Evolutionary conservation across 768 basidiomycete species (phyloP).

Genomic region (Mycena crocata): DNA sequence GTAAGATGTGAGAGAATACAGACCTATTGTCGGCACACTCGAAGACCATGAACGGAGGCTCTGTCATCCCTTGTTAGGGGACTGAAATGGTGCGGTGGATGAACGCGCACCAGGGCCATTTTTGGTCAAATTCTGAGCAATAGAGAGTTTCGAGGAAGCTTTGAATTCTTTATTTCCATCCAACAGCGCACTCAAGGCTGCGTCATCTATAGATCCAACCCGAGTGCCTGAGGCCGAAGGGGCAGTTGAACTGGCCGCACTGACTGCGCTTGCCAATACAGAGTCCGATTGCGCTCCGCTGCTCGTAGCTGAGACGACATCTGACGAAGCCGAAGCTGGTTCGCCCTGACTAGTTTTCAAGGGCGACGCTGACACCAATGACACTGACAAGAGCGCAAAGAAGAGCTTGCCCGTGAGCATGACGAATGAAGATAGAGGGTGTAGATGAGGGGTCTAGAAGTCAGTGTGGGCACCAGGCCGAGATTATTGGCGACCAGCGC

Average conservation of each 20-base stretch:
- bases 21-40: conserved; percentile 51
- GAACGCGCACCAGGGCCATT: not conserved
- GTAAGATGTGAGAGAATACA: not conserved
- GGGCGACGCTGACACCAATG: not conserved
- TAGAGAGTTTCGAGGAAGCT: not conserved
- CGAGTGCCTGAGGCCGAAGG: not conserved
- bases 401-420: conserved; percentile 1
- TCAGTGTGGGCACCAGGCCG: not conserved
- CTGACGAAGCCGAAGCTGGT: not conserved
- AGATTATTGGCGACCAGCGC: conserved; percentile 5
- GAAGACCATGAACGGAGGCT: conserved; percentile 52
- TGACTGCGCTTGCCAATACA: not conserved
- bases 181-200: not conserved
- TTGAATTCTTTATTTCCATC: conserved; percentile 6
- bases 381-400: not conserved
- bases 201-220: not conserved
- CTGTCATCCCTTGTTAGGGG: conserved; percentile 26
- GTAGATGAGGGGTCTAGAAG: not conserved
- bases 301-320: not conserved
- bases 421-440: not conserved
- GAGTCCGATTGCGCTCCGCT: not conserved
- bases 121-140: conserved; percentile 4
- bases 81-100: not conserved
- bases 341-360: not conserved
- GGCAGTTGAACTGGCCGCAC: not conserved